A percentile compares a stretch with the other conserved stretches of the same genome.
These are phyloP conservation scores for Pyronema domesticum DNA, from an alignment of 495 filamentous ascomycete species.

Conservation along the genomic window DNA sequence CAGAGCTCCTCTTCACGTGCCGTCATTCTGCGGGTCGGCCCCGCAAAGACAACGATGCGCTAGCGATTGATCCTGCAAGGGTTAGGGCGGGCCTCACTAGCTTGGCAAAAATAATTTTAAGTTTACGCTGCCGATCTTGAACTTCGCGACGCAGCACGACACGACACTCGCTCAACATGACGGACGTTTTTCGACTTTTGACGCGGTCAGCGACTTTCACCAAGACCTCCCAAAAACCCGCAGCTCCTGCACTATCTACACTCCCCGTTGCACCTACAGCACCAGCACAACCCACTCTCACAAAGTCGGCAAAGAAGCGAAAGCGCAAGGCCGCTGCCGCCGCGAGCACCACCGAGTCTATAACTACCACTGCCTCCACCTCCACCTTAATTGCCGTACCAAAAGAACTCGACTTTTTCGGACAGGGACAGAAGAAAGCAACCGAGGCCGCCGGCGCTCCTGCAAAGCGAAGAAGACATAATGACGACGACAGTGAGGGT, in stretches of 20 bases:
- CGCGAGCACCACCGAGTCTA: background rate
- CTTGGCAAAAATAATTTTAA: background rate
- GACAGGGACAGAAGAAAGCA: background rate
- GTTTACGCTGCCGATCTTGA: background rate
- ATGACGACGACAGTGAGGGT: background rate
- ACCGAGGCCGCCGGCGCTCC: background rate
- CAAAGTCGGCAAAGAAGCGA: background rate
- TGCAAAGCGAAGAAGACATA: background rate
- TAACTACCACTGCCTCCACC: background rate
- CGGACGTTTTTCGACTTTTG: constrained; percentile 47
- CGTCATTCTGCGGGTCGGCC: too few relatives aligned
- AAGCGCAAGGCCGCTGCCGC: background rate
- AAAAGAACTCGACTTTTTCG: background rate
- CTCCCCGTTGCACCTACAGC: background rate
- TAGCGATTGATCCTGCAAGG: too few relatives aligned
- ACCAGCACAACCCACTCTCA: background rate
- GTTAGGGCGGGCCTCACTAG: background rate
- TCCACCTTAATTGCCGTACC: background rate
- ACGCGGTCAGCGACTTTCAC: constrained; percentile 40
- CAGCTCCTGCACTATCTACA: constrained; percentile 21
- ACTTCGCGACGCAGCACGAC: background rate
- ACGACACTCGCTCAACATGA: constrained; percentile 23
- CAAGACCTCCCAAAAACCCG: constrained; percentile 29
- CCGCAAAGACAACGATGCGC: too few relatives aligned
- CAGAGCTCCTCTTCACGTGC: too few relatives aligned